Evolutionary conservation across 331 rosid genomes (phyloP), one percentile per base, ranked within the genome.

Genomic region (Malus hybrid): DNA sequence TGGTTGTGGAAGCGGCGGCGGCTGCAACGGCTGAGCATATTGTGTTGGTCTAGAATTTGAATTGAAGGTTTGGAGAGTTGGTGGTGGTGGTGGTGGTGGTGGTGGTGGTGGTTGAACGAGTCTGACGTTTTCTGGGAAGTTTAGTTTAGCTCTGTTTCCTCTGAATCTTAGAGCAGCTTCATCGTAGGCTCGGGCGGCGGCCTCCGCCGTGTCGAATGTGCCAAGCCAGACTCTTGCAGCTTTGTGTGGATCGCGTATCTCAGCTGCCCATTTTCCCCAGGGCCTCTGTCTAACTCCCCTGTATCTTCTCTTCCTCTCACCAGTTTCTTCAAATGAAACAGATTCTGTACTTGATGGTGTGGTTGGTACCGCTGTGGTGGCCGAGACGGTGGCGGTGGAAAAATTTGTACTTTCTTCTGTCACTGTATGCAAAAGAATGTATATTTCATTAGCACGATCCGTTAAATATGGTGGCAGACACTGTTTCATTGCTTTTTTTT

Each of bases 261-360:
- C 99, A 10, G 99, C 99, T 22, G 99, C 99, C 99, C 99, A 94
- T 75, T 94, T 94, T 0, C 99, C 99, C 99, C 99, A 94, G 1
- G 99, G 99, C 32, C 99, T 83, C 86, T 92, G 97, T 73, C 99
- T 85, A 61, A 94, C 99, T 72, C 99, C 99, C 77, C 99, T 85
- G 83, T 90, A 94, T 77, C 91, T 86, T 63, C 97, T 86, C 61
- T 87, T 85, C 71, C 86, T 88, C 75, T 94, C 99, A 1, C 89
- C 91, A 4, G 81, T 83, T 67, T 84, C 96, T 68, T 88, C 96
- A 0, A 9, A 1, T 1, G 81, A 57, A 9, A 14, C 89, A 34
- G 61, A 63, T 58, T 83, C 92, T 13, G 66, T 13, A 32, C 78
- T 63, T 0, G 83, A 44, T 1, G 72, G 80, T 10, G 79, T 36